These are phyloP conservation scores for Waltergamsia citrina DNA, from an alignment of 2,329 filamentous ascomycete species.

Conservation along the genomic window DNA sequence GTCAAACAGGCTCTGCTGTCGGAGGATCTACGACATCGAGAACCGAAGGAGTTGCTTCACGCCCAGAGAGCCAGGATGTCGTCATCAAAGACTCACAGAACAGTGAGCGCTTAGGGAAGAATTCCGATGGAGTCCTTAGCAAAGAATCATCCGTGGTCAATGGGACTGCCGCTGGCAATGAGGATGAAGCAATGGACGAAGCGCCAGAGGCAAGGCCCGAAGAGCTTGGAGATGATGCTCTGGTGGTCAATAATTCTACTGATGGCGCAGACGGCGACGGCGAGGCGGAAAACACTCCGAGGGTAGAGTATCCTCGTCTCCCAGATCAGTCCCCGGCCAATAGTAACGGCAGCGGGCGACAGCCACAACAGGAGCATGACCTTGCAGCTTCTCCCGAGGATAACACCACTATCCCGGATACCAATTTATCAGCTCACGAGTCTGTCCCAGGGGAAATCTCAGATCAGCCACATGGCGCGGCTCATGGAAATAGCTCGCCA, in stretches of 20 bases:
- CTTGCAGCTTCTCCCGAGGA: conserved; percentile 16
- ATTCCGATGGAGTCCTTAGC: no score
- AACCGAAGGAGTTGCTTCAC: not conserved
- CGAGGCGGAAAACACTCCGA: not conserved
- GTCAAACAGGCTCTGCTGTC: no score
- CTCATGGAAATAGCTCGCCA: conserved; percentile 17
- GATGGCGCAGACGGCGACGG: not conserved
- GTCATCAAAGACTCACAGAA: conserved; percentile 2
- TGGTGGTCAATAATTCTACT: not conserved
- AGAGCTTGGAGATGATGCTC: not conserved
- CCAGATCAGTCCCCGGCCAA: conserved; percentile 9
- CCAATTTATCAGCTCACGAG: conserved; percentile 8
- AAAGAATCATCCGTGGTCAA: not conserved
- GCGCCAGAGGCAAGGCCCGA: not conserved
- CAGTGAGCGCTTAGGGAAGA: no score
- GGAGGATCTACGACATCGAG: no score
- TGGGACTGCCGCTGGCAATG: not conserved
- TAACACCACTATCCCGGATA: conserved; percentile 13
- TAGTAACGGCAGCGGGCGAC: conserved; percentile 37
- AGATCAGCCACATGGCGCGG: not conserved
- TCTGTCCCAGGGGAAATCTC: not conserved
- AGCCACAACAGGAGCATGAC: conserved; percentile 32
- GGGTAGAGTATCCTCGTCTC: conserved; percentile 1
- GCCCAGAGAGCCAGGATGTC: not conserved
- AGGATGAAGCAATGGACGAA: not conserved